Evolutionary conservation across 441 rosid species (phyloP).

Genomic region (Bruguiera hainesii): DNA sequence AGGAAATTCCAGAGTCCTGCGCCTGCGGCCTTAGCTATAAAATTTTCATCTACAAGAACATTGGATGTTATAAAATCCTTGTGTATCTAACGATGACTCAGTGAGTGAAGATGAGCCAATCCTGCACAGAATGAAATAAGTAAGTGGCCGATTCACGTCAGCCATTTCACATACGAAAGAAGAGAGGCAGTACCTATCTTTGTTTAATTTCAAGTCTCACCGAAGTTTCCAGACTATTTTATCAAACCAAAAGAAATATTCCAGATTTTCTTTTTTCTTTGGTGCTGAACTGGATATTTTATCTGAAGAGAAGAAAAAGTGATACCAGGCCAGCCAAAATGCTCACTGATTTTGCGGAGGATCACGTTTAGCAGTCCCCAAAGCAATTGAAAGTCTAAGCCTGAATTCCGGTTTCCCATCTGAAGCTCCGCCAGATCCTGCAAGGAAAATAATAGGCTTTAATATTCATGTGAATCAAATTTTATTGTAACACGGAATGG

Average conservation of each 20-base stretch:
- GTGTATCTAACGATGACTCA: constrained; percentile 61
- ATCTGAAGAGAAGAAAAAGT: constrained; percentile 14
- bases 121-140: constrained; percentile 38
- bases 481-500: not conserved
- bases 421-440: constrained; percentile 46
- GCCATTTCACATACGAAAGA: constrained; percentile 16
- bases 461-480: constrained; percentile 1
- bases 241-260: constrained; percentile 14
- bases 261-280: not conserved
- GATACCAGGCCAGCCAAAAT: constrained; percentile 55
- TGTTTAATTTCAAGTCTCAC: constrained; percentile 14
- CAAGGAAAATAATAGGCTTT: constrained; percentile 14
- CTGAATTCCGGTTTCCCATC: constrained; percentile 60
- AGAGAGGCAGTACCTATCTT: not conserved
- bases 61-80: constrained; percentile 65
- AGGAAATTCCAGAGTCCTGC: constrained; percentile 57
- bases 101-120: constrained; percentile 53
- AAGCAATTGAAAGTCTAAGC: constrained; percentile 57
- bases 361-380: constrained; percentile 82
- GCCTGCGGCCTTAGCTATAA: constrained; percentile 61
- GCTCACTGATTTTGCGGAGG: constrained; percentile 79
- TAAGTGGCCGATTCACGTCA: constrained; percentile 21
- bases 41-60: constrained; percentile 62
- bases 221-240: constrained; percentile 20
- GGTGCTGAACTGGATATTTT: constrained; percentile 14